phyloP scores from a whole-genome alignment of 805 yeast species.

The Yarrowia osloensis region DNA sequence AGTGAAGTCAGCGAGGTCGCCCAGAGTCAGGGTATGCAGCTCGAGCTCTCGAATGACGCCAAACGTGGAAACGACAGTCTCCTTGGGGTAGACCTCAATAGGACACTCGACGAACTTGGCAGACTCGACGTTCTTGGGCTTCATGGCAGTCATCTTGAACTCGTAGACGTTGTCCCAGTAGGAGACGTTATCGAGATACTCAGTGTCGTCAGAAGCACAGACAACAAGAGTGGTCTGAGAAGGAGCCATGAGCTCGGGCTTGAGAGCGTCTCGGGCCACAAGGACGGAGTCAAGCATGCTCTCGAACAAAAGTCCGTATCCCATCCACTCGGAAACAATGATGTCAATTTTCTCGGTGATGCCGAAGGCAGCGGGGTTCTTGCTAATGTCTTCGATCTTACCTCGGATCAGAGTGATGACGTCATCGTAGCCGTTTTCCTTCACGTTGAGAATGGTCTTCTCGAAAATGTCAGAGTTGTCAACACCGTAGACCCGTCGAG shows the following conservation, averaged over 20 bases:
- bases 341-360: slow-evolving; percentile 81
- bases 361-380: slow-evolving; percentile 57
- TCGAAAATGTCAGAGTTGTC: slow-evolving; percentile 96
- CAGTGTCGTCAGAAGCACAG: slow-evolving; percentile 90
- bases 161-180: slow-evolving; percentile 98
- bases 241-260: slow-evolving; percentile 91
- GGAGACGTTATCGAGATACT: slow-evolving; percentile 83
- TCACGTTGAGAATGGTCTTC: slow-evolving; percentile 88
- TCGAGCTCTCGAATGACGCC: slow-evolving; percentile 76
- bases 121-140: slow-evolving; percentile 79
- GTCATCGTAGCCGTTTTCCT: slow-evolving; percentile 78
- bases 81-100: slow-evolving; percentile 86
- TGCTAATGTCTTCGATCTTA: slow-evolving; percentile 81
- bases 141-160: slow-evolving; percentile 85
- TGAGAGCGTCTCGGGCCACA: slow-evolving; percentile 85
- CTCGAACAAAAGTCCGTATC: slow-evolving; percentile 91
- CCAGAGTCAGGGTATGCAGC: slow-evolving; percentile 81
- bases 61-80: slow-evolving; percentile 70
- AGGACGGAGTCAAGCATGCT: slow-evolving; percentile 97
- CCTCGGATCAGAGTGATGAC: slow-evolving; percentile 88
- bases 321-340: slow-evolving; percentile 99
- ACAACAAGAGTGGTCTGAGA: slow-evolving; percentile 86
- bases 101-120: slow-evolving; percentile 86
- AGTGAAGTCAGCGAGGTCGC: slow-evolving; percentile 75
- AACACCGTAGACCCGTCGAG: slow-evolving; percentile 94